Evolutionary conservation across 75 land plant genomes (phyloP), one percentile per base, ranked within the genome.

Genomic region (Pinus taeda): DNA sequence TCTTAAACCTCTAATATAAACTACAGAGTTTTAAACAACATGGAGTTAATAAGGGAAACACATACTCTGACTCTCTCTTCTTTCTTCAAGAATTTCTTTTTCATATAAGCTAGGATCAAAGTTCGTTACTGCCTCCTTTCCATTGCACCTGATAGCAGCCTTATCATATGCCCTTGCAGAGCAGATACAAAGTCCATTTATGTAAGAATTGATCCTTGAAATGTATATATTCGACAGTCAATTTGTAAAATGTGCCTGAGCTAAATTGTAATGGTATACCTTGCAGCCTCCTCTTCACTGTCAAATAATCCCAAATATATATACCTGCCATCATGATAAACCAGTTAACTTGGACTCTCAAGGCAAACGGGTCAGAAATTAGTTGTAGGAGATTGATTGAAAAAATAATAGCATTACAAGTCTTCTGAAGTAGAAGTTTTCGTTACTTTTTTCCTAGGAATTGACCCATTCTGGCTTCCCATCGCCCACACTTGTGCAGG

Each of bases 261-360:
- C 55, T 49, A 49, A 49, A 49, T 49, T 49, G 55, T 49, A 49
- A 49, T 49, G 55, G 55, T 9, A 49, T 79, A 86, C 88, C 83
- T 86, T 78, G 88, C 88, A 60, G 88, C 88, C 1, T 86, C 88
- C 13, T 82, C 76, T 77, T 86, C 88, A n/a, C 79, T 80, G 66
- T 86, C 88, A 56, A 86, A 86, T 12, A 86, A 74, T 15, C 88
- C 88, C 73, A 86, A 59, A 60, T 86, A 86, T 22, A 86, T 81
- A 56, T 86, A 84, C 49, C 88, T 86, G 62, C 55, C 11, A 49
- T 9, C 55, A 49, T 49, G 55, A 49, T 49, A 49, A 49, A 49
- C 55, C 55, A 49, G 55, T 11, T 9, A 49, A 49, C 55, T 49
- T 49, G 1, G 55, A 49, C 55, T 49, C 55, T 49, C 12, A 9